These are phyloP conservation scores for Neopestalotiopsis rosae DNA, from an alignment of 2,329 filamentous ascomycete species.

Conservation along the genomic window DNA sequence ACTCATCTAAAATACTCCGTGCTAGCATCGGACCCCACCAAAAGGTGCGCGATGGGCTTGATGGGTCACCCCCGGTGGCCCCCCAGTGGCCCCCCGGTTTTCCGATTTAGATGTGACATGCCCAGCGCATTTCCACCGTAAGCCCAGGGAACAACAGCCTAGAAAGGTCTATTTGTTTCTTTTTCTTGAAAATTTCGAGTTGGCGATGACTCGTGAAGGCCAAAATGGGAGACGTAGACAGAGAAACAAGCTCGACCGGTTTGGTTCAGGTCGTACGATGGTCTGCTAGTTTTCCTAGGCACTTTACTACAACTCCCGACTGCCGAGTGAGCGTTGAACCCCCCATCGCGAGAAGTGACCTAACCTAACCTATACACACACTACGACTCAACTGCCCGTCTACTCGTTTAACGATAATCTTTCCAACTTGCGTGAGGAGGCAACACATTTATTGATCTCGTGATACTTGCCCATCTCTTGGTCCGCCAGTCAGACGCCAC, in stretches of 20 bases:
- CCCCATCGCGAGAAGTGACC: no score
- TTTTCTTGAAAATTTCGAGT: neutral
- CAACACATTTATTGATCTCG: conserved; percentile 3
- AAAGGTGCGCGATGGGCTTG: no score
- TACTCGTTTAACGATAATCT: neutral
- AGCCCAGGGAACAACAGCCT: neutral
- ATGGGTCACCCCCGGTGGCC: neutral
- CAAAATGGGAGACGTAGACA: no score
- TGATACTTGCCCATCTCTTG: neutral
- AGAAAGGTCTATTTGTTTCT: neutral
- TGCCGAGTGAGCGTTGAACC: no score
- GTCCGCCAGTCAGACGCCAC: conserved; percentile 5
- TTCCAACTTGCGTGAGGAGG: neutral
- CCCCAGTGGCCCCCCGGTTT: neutral
- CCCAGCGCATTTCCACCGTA: neutral
- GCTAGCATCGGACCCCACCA: neutral
- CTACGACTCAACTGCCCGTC: neutral
- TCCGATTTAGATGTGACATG: conserved; percentile 13
- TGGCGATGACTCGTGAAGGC: neutral
- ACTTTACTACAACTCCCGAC: neutral
- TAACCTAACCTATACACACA: no score
- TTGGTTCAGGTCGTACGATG: neutral
- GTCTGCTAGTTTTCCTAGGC: neutral
- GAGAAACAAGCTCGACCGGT: no score
- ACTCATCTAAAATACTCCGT: neutral